A percentile compares a stretch with the other conserved stretches of the same genome.
Evolutionary conservation across 2,329 filamentous ascomycete genomes (phyloP).

Genomic region (Pseudogymnoascus sp.): DNA sequence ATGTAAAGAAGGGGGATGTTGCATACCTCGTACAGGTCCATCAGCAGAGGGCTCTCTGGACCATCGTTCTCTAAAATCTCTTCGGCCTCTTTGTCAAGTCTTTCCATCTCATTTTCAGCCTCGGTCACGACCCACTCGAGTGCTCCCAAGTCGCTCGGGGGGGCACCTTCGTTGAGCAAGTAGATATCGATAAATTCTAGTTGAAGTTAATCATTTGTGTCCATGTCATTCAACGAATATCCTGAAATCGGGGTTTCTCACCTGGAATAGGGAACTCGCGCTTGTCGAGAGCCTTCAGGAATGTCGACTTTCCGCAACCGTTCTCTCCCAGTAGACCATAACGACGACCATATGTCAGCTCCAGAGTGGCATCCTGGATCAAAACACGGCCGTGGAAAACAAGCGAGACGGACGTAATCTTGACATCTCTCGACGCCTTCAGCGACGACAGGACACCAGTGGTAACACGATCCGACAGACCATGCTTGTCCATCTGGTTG

Average conservation of each 20-base stretch:
- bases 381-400: slow-evolving; percentile 98
- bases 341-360: slow-evolving; percentile 84
- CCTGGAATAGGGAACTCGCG: slow-evolving; percentile 87
- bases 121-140: slow-evolving; percentile 96
- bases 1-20: not conserved
- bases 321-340: slow-evolving; percentile 97
- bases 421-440: slow-evolving; percentile 81
- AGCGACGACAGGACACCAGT: slow-evolving; percentile 91
- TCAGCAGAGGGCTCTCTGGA: slow-evolving; percentile 79
- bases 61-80: slow-evolving; percentile 86
- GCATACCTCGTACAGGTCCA: slow-evolving; percentile 91
- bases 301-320: slow-evolving; percentile 97
- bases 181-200: slow-evolving; percentile 91
- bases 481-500: slow-evolving; percentile 91
- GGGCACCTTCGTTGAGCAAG: slow-evolving; percentile 93
- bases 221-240: not conserved
- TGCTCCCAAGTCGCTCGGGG: slow-evolving; percentile 78
- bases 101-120: slow-evolving; percentile 85
- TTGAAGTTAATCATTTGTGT: not conserved
- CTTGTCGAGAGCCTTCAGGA: slow-evolving; percentile 87
- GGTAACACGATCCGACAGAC: slow-evolving; percentile 93
- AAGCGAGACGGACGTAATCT: slow-evolving; percentile 86
- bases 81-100: slow-evolving; percentile 82
- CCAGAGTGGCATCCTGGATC: slow-evolving; percentile 86
- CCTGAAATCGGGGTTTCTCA: not conserved